phyloP scores from a whole-genome alignment of 306 rosid species.

The Oxytropis ochrocephala region DNA sequence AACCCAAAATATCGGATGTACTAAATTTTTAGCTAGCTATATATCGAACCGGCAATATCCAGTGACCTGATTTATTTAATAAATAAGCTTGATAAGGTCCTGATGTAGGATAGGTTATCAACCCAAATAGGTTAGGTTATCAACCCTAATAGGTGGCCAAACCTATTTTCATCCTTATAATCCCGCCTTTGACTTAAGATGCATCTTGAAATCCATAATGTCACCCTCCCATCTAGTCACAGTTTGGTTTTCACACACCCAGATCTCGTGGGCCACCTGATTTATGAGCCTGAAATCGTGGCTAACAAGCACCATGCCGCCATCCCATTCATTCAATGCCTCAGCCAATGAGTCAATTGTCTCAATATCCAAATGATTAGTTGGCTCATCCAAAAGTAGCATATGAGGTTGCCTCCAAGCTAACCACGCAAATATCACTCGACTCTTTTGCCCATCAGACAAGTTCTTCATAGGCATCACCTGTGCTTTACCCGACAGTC shows the following conservation, averaged over 20 bases:
- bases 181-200: conserved; percentile 76
- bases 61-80: background rate
- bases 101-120: background rate
- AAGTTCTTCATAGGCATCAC: conserved; percentile 94
- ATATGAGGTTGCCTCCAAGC: conserved; percentile 89
- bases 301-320: conserved; percentile 94
- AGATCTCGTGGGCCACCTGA: conserved; percentile 90
- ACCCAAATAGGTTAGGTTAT: no score
- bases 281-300: conserved; percentile 97
- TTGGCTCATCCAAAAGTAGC: conserved; percentile 88
- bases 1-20: background rate
- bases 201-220: conserved; percentile 85
- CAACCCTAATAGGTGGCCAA: no score
- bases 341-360: conserved; percentile 92
- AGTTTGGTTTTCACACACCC: conserved; percentile 82
- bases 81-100: background rate
- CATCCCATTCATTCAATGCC: conserved; percentile 98
- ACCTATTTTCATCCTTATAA: conserved; percentile 38
- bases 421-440: conserved; percentile 90
- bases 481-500: conserved; percentile 92
- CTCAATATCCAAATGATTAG: conserved; percentile 95
- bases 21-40: background rate
- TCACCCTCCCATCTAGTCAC: conserved; percentile 89
- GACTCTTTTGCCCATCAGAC: conserved; percentile 93
- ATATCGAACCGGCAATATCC: background rate